A percentile compares a stretch with the other conserved stretches of the same genome.
These are phyloP conservation scores for Ramaria rubella DNA, from an alignment of 768 basidiomycete genomes.

Conservation along the genomic window DNA sequence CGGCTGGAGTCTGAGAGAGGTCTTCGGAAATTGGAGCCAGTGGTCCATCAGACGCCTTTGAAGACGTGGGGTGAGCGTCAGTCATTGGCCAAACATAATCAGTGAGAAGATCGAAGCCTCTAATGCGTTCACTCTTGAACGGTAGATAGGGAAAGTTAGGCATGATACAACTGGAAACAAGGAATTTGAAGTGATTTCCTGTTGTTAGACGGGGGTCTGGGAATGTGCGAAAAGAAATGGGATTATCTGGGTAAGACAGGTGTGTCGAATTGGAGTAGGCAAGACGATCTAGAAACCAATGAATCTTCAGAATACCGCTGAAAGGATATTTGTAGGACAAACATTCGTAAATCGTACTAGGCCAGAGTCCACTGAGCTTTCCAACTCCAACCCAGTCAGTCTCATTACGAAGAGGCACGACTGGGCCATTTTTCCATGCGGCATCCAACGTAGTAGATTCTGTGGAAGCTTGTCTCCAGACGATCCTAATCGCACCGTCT, in stretches of 20 bases:
- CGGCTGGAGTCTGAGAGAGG: background rate
- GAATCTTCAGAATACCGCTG: constrained; percentile 1
- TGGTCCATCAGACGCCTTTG: background rate
- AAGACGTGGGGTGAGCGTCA: background rate
- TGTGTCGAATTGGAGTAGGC: constrained; percentile 35
- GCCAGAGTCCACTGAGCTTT: constrained; percentile 54
- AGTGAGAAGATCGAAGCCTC: constrained; percentile 59
- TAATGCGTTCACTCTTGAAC: constrained; percentile 43
- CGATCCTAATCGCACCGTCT: constrained; percentile 24
- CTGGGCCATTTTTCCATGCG: constrained; percentile 52
- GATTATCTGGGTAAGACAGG: constrained; percentile 43
- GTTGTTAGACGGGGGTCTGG: constrained; percentile 57
- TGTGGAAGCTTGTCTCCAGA: constrained; percentile 37
- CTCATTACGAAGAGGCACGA: constrained; percentile 35
- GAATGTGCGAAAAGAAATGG: constrained; percentile 64
- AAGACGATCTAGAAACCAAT: constrained; percentile 35
- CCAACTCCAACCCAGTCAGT: constrained; percentile 56
- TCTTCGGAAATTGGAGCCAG: background rate
- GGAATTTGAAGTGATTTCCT: constrained; percentile 58
- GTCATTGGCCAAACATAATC: constrained; percentile 37
- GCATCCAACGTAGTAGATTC: constrained; percentile 25
- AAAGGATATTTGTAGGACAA: constrained; percentile 19
- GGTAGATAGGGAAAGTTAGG: constrained; percentile 73
- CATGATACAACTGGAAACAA: constrained; percentile 58
- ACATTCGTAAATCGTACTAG: constrained; percentile 68